A percentile compares a stretch with the other conserved stretches of the same genome.
Conservation (phyloP, 352 stramenopile genomes). For the Globisporangium splendens region DNA sequence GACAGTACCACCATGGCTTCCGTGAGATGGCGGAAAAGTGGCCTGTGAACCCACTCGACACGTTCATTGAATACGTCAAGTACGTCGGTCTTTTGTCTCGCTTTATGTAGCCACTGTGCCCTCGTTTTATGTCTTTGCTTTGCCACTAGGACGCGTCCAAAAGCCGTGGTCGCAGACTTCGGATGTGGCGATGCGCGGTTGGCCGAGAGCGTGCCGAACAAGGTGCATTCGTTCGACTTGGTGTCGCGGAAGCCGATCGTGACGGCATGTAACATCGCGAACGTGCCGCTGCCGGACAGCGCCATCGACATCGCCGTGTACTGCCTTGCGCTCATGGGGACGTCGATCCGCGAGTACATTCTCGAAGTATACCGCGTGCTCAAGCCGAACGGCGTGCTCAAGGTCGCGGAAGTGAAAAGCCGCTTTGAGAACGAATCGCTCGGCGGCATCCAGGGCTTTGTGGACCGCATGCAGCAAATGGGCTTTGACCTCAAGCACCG, state of each 20-base stretch:
- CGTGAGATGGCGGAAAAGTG: constrained; percentile 95
- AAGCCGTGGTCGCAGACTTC: constrained; percentile 95
- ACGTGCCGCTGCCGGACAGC: constrained; percentile 83
- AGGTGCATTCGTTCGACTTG: constrained; percentile 98
- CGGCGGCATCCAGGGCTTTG: constrained; percentile 63
- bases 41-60: constrained; percentile 97
- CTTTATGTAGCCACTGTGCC: neutral
- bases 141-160: constrained; percentile 52
- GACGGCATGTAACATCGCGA: constrained; percentile 97
- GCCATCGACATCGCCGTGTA: constrained; percentile 96
- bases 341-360: constrained; percentile 96
- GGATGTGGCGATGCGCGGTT: constrained; percentile 97
- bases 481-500: constrained; percentile 67
- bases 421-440: constrained; percentile 73
- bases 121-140: no score
- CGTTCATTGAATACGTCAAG: constrained; percentile 95
- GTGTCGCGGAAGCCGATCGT: constrained; percentile 90
- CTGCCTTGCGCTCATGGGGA: constrained; percentile 98
- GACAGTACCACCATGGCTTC: constrained; percentile 96
- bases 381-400: constrained; percentile 90
- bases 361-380: constrained; percentile 94
- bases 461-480: constrained; percentile 50
- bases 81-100: constrained; percentile 20
- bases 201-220: constrained; percentile 84
- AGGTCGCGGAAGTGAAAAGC: constrained; percentile 82